phyloP scores from a whole-genome alignment of 169 alveolate species.

The Plasmodium gallinaceum region DNA sequence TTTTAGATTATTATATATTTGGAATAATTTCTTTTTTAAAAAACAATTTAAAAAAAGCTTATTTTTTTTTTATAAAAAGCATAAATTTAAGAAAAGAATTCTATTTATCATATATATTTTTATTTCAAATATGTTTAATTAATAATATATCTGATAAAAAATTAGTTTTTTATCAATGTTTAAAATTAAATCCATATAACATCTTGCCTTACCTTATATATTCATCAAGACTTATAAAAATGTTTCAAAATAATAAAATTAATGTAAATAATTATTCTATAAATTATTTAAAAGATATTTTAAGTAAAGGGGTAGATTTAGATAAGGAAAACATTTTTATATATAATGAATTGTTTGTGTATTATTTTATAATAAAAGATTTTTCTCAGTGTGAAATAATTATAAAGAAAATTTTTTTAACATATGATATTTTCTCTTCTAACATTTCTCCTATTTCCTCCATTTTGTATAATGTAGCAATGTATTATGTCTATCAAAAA shows the following conservation, averaged over 20 bases:
- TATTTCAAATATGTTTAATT: conserved; percentile 11
- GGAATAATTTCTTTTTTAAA: conserved; percentile 48
- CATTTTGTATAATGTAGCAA: conserved; percentile 29
- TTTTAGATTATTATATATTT: conserved; percentile 29
- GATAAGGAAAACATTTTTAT: conserved; percentile 36
- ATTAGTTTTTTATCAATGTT: conserved; percentile 19
- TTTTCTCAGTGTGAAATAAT: conserved; percentile 33
- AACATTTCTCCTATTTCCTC: not conserved
- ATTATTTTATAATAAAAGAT: conserved; percentile 31
- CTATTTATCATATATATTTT: conserved; percentile 18
- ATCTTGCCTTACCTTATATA: conserved; percentile 40
- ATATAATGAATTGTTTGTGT: conserved; percentile 49
- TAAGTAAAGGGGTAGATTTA: conserved; percentile 27
- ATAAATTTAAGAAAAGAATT: conserved; percentile 4
- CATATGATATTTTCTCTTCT: not conserved
- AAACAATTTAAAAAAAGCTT: conserved; percentile 8
- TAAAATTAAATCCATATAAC: conserved; percentile 16
- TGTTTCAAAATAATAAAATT: conserved; percentile 1
- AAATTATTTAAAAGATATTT: conserved; percentile 19
- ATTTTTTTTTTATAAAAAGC: conserved; percentile 9
- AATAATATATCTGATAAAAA: conserved; percentile 3
- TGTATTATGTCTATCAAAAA: conserved; percentile 42
- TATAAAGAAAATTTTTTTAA: conserved; percentile 9
- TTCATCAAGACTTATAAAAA: conserved; percentile 7
- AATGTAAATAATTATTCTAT: not conserved